A percentile compares a stretch with the other conserved stretches of the same genome.
Evolutionary conservation across 2,329 filamentous ascomycete genomes (phyloP).

Genomic region (Beauveria australis): DNA sequence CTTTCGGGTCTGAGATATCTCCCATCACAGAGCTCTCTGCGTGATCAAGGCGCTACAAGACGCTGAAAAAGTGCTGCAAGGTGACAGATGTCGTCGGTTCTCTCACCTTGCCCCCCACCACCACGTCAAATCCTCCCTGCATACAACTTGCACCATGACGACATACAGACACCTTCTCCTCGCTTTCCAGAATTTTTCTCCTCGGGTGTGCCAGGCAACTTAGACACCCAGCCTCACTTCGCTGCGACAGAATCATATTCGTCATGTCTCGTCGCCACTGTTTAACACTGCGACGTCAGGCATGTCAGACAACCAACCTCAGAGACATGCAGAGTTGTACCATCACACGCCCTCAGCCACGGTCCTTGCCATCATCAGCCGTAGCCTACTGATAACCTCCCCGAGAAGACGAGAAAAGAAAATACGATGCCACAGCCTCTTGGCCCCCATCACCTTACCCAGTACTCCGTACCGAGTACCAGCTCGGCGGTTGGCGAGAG

Average conservation of each 20-base stretch:
- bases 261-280: too few relatives aligned
- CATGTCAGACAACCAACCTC: too few relatives aligned
- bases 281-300: too few relatives aligned
- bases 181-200: neutral
- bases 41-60: too few relatives aligned
- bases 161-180: neutral
- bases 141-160: neutral
- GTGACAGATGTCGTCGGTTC: neutral
- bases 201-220: too few relatives aligned
- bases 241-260: too few relatives aligned
- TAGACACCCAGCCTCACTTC: too few relatives aligned
- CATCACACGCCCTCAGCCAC: neutral
- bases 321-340: neutral
- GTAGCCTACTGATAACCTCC: neutral
- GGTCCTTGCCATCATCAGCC: neutral
- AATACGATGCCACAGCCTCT: neutral
- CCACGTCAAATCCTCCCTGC: neutral
- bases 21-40: too few relatives aligned
- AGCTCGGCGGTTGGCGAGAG: too few relatives aligned
- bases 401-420: neutral
- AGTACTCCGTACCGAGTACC: too few relatives aligned
- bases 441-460: neutral
- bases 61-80: too few relatives aligned
- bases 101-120: neutral
- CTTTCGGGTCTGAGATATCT: too few relatives aligned